These are phyloP conservation scores for Botrytis tulipae DNA, from an alignment of 2,329 filamentous ascomycete genomes.

Conservation along the genomic window DNA sequence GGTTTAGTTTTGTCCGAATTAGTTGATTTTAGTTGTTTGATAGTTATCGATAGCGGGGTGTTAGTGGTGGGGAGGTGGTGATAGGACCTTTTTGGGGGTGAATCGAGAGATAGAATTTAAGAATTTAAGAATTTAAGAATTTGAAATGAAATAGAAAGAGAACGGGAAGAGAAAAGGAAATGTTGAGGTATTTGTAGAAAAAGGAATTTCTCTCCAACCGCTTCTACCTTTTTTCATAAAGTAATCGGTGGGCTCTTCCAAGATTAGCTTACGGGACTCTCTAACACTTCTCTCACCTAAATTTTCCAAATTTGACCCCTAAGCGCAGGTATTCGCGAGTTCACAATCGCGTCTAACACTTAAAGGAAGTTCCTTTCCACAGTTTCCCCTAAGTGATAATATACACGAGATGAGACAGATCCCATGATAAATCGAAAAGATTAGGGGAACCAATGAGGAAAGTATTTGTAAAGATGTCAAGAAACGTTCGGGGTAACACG, in stretches of 20 bases:
- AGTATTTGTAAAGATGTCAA: conserved; percentile 5
- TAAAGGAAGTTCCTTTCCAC: conserved; percentile 23
- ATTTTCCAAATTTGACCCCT: conserved; percentile 21
- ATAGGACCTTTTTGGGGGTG: neutral
- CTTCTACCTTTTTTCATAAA: conserved; percentile 15
- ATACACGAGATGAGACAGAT: conserved; percentile 25
- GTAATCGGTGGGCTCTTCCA: conserved; percentile 11
- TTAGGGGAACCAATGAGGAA: conserved; percentile 14
- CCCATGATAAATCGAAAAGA: conserved; percentile 8
- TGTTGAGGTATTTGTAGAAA: conserved; percentile 6
- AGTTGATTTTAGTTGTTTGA: neutral
- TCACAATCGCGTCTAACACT: conserved; percentile 22
- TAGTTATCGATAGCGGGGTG: conserved; percentile 4
- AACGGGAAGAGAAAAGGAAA: neutral
- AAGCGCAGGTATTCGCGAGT: conserved; percentile 24
- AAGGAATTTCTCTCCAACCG: neutral
- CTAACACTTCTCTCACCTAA: neutral
- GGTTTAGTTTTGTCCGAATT: neutral
- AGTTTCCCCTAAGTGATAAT: conserved; percentile 31
- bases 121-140: neutral
- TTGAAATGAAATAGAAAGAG: neutral
- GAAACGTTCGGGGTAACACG: neutral
- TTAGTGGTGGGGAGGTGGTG: conserved; percentile 9
- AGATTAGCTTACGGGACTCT: conserved; percentile 5
- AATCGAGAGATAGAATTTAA: neutral